phyloP scores from a whole-genome alignment of 2,329 filamentous ascomycete species.

The Alternaria metachromatica region DNA sequence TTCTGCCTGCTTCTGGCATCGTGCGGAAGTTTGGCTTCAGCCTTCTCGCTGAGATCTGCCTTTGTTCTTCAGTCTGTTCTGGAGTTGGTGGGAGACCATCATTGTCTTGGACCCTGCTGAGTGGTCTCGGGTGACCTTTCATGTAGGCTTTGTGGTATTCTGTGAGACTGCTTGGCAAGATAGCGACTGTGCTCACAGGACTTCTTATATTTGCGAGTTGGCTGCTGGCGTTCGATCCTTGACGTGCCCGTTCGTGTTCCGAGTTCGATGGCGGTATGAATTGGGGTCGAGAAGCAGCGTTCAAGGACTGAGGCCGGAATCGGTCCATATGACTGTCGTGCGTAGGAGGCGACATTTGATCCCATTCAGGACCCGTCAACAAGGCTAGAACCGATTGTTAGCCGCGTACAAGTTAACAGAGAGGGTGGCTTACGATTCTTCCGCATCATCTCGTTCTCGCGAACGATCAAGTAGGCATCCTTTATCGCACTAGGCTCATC shows the following conservation, averaged over 20 bases:
- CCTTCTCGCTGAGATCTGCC: conserved; percentile 79
- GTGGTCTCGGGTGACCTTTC: conserved; percentile 63
- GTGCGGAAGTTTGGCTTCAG: conserved; percentile 85
- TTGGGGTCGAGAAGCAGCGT: conserved; percentile 41
- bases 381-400: conserved; percentile 53
- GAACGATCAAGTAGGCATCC: conserved; percentile 96
- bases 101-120: conserved; percentile 24
- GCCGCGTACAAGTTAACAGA: background rate
- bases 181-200: conserved; percentile 79
- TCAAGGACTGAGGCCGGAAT: conserved; percentile 44
- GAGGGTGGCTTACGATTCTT: conserved; percentile 76
- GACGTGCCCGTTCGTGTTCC: conserved; percentile 52
- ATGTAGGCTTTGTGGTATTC: conserved; percentile 91
- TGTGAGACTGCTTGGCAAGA: conserved; percentile 88
- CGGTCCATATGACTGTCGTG: conserved; percentile 49
- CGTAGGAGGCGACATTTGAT: conserved; percentile 62
- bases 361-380: conserved; percentile 62
- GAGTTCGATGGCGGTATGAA: conserved; percentile 31
- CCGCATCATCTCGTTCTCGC: conserved; percentile 97
- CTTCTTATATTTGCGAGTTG: conserved; percentile 50
- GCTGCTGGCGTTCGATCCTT: conserved; percentile 53
- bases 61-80: conserved; percentile 63
- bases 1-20: conserved; percentile 62
- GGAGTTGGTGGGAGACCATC: conserved; percentile 48
- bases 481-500: conserved; percentile 98